Evolutionary conservation across 371 early-diverging fungal genomes (phyloP), one percentile per base, ranked within the genome.

Genomic region (Mucor plumbeus): DNA sequence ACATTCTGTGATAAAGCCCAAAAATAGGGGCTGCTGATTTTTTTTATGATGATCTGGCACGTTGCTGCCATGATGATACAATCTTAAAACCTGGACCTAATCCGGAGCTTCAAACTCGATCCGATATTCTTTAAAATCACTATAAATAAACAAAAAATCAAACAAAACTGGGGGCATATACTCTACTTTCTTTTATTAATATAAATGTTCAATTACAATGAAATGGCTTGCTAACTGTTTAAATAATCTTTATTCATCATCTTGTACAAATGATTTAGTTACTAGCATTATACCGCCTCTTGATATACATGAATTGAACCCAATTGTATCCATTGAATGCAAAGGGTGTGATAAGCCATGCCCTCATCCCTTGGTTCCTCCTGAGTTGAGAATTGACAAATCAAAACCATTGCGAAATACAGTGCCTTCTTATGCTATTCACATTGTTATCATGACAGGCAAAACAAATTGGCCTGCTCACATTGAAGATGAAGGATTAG

Each of bases 1-100:
- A 76, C 79, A 36, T 89, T 91, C 69, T 91, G 92, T 68, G 88
- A 94, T 62, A 41, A 48, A 34, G 50, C n/a, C 35, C 35, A 34
- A 17, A 58, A 65, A 59, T 58, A 64, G n/a, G 44, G 5, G 56
- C 26, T 54, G 54, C 54, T 9, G 15, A 26, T 34, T 19, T 26
- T 50, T 9, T 13, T 7, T 14, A 55, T n/a, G n/a, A 55, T 7
- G 55, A 55, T 55, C 35, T 55, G 55, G 21, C n/a, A 14, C 6
- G 9, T 11, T 38, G 38, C 5, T 38, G 38, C 50, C 50, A 50
- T 50, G 50, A 19, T 50, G 50, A 26, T 50, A 10, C 26, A 21
- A 11, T 3, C 9, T 1, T 50, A 50, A 11, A 38, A 26, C 50
- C 44, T 44, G 44, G 26, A 26, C 26, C 26, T 26, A 44, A 50